Evolutionary conservation across 2,329 filamentous ascomycete species (phyloP), one percentile per base, ranked within the genome.

Genomic region (Clonostachys rhizophaga): DNA sequence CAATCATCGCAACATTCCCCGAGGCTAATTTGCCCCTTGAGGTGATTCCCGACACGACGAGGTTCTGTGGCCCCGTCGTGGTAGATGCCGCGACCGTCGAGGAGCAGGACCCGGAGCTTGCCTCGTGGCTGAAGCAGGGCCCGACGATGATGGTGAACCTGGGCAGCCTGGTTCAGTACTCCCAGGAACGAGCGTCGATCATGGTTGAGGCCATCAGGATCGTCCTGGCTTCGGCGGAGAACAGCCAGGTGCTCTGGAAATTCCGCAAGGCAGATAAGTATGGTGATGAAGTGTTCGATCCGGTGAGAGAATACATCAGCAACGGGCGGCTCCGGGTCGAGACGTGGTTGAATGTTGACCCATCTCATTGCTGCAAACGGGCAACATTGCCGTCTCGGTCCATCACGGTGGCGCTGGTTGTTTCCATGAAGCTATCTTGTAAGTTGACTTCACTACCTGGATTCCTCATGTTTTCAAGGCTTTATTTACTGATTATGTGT

Each of bases 371-470:
- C 52, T 70, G 8, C 53, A 65, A 41, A 63, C 59, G 6, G 67
- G 66, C 0, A 42, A 68, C 43, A 55, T 71, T 7, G 50, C 62
- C 5, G 55, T 55, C 5, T 63, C 55, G 1, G 62, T 71, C 2
- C 64, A 71, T 44, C 69, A 72, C 43, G 69, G 69, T 3, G 69
- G 68, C 1, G 56, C 68, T 0, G 68, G 65, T 49, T 65, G 58
- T 11, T 76, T 65, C 47, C 64, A 71, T 34, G 74, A 78, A 54
- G 67, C 68, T 6, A 54, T 73, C 45, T 58, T 57, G 71, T 72
- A 56, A 55, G 64, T 60, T 39, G 5, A 34, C 6, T 13, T 34
- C 13, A 18, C 17, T 7, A 17, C 8, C 13, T 5, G 17, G 40
- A 34, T 12, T 16, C 9, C 8, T 39, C 12, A 37, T 34, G 10